Conservation (phyloP, 148 eudicot genomes). For the Heliamphora exappendiculata region DNA sequence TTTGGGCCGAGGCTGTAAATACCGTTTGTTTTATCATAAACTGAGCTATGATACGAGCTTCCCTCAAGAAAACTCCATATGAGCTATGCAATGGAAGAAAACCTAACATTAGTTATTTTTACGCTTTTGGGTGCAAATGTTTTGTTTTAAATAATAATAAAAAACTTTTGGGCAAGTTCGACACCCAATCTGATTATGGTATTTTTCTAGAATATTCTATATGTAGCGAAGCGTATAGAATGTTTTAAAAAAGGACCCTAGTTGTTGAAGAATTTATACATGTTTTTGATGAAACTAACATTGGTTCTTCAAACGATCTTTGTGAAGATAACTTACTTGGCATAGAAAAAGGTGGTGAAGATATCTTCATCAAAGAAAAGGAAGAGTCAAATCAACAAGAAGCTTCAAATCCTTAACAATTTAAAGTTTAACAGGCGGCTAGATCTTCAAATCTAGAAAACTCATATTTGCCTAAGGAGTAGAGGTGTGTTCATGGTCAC, state of each 20-base stretch:
- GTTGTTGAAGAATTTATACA: background rate
- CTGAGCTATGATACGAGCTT: background rate
- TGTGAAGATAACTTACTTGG: too few species aligned
- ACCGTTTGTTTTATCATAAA: conserved; percentile 5
- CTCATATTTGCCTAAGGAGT: too few species aligned
- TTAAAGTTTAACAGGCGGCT: too few species aligned
- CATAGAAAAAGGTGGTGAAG: too few species aligned
- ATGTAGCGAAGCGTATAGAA: background rate
- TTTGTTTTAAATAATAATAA: conserved; percentile 13
- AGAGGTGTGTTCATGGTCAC: too few species aligned
- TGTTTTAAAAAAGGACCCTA: background rate
- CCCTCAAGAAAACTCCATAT: conserved; percentile 11
- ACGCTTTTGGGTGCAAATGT: conserved; percentile 8
- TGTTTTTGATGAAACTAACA: background rate
- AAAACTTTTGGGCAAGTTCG: conserved; percentile 8
- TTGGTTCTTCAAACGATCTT: too few species aligned
- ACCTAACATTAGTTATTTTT: conserved; percentile 1
- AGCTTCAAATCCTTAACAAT: too few species aligned
- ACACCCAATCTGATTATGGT: background rate
- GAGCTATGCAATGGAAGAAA: background rate
- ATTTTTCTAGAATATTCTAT: background rate
- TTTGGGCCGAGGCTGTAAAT: conserved; percentile 10
- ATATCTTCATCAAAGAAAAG: too few species aligned
- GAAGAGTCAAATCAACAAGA: too few species aligned
- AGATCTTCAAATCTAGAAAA: too few species aligned